Conservation (phyloP, 129 eudicot species). For the Saussurea involucrata region DNA sequence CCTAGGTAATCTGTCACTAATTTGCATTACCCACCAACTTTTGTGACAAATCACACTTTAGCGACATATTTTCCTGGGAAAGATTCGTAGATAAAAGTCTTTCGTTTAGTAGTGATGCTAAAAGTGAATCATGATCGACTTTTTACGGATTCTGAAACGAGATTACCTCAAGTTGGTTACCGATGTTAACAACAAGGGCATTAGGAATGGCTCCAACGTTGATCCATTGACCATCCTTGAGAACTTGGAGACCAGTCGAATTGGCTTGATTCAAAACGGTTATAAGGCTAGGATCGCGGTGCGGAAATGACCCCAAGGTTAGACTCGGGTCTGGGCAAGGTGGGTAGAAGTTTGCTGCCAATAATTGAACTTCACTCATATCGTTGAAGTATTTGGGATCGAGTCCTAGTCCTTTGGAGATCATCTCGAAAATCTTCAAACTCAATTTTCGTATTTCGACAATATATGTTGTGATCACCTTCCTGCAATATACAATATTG, state of each 20-base stretch:
- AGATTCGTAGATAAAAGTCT: too few species aligned
- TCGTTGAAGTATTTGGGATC: constrained; percentile 40
- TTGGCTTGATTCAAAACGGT: constrained; percentile 45
- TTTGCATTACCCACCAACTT: too few species aligned
- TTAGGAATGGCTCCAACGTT: constrained; percentile 48
- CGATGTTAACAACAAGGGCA: constrained; percentile 63
- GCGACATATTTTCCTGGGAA: too few species aligned
- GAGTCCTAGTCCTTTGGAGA: constrained; percentile 67
- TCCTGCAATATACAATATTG: constrained; percentile 24
- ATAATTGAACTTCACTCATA: constrained; percentile 43
- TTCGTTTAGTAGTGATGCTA: too few species aligned
- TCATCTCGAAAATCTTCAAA: constrained; percentile 48
- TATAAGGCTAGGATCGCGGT: constrained; percentile 57
- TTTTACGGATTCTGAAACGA: background rate
- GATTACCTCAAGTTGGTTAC: constrained; percentile 59
- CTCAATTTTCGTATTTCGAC: constrained; percentile 46
- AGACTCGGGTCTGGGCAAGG: constrained; percentile 84
- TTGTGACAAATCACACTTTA: too few species aligned
- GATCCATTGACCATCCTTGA: constrained; percentile 58
- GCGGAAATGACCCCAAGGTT: constrained; percentile 55
- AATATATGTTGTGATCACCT: constrained; percentile 41
- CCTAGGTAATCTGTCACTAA: too few species aligned
- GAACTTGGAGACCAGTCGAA: constrained; percentile 56
- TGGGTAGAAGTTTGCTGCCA: constrained; percentile 60
- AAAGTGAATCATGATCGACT: background rate